Evolutionary conservation across 2,329 filamentous ascomycete genomes (phyloP).

Genomic region (Celoporthe dispersa): DNA sequence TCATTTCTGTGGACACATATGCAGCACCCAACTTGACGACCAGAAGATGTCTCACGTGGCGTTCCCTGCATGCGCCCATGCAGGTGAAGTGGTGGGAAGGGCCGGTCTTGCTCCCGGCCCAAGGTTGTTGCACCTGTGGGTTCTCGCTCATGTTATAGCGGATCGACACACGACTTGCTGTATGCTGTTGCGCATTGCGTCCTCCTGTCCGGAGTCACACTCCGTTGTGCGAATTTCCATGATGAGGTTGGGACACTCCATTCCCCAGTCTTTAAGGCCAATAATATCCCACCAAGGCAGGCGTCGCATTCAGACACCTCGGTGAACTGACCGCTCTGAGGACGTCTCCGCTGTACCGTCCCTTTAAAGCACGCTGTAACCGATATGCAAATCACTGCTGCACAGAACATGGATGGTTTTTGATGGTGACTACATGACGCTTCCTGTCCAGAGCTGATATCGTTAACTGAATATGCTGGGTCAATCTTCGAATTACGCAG

Average conservation of each 20-base stretch:
- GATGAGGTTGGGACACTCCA: neutral
- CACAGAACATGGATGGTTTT: neutral
- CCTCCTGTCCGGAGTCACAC: neutral
- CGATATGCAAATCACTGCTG: neutral
- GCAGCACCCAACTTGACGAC: neutral
- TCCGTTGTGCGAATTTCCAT: neutral
- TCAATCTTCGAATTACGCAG: neutral
- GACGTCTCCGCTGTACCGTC: neutral
- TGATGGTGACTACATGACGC: neutral
- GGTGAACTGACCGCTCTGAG: neutral
- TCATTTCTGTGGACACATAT: neutral
- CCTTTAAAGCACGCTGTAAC: neutral
- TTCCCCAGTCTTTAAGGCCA: neutral
- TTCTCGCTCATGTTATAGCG: neutral
- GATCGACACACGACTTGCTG: neutral
- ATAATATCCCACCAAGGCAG: neutral
- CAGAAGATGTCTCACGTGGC: neutral
- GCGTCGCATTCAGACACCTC: neutral
- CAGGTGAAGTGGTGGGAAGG: neutral
- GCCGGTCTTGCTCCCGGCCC: neutral
- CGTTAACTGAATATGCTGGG: neutral
- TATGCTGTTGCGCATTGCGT: neutral
- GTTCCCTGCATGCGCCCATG: neutral
- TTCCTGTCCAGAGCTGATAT: neutral
- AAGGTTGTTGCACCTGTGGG: neutral